Evolutionary conservation across 2,329 filamentous ascomycete species (phyloP), one percentile per base, ranked within the genome.

Genomic region (Tolypocladium pustulatum): DNA sequence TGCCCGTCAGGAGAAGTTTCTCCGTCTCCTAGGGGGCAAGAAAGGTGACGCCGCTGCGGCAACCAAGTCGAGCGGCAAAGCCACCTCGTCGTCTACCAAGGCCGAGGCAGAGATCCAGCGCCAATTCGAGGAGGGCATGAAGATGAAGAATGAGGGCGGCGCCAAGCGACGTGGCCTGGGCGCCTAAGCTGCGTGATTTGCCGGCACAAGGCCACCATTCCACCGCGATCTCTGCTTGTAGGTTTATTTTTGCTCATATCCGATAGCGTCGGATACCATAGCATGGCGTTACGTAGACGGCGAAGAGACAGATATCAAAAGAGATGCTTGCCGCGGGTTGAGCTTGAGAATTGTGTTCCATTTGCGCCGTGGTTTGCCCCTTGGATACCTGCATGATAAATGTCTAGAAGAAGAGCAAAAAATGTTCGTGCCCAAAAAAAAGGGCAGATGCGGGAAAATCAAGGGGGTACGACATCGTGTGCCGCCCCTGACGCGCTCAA

Each of bases 51-150:
- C 67, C 36, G 66, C 62, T 8, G 59, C 65, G 0, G 57, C 64
- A 2, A 13, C 36, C 34, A 60, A 63, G 13, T 49, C 61, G 27
- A 57, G 60, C 52, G 43, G 49, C 36, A 41, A 70, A 64, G 63
- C 61, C 65, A 65, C 71, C 65, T 64, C 69, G 9, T 66, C 70
- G 61, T 74, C 68, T 41, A 72, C 65, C 59, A 73, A 75, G 62
- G 75, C 78, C 36, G 77, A 82, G 62, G 73, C 75, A 34, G 80
- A 83, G 52, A 76, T 85, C 27, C 80, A 83, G 68, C 75, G 75
- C 60, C 82, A 85, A 64, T 85, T 81, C 61, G 77, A 83, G 61
- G 71, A 72, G 12, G 81, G 82, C 34, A 81, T 84, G 69, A 76
- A 75, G 65, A 77, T 79, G 72, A 85, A 84, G 72, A 74, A 77